Conservation (phyloP, 371 early-diverging fungal genomes). For the Cladochytrium tenue region DNA sequence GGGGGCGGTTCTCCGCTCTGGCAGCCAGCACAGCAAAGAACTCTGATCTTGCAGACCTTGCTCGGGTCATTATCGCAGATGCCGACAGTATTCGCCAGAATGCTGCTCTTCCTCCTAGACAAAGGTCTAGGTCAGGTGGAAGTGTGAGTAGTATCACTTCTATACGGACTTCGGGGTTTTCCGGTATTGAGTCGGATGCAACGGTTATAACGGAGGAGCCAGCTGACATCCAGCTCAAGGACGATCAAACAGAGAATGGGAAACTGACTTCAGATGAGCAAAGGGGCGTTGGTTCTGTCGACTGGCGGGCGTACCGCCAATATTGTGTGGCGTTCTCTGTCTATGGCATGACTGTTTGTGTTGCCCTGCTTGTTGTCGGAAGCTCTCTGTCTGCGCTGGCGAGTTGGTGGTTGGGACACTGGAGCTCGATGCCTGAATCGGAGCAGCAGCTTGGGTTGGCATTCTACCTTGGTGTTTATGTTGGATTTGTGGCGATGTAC, state of each 20-base stretch:
- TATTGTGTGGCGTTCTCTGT: conserved; percentile 14
- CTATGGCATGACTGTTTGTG: conserved; percentile 8
- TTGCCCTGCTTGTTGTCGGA: conserved; percentile 5
- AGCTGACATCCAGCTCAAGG: too few species aligned
- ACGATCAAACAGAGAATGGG: neutral
- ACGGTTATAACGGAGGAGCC: too few species aligned
- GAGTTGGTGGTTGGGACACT: conserved; percentile 22
- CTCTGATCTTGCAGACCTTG: neutral
- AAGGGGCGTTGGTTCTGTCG: conserved; percentile 12
- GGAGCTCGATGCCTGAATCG: conserved; percentile 6
- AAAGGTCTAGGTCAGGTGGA: too few species aligned
- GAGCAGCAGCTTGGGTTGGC: conserved; percentile 2
- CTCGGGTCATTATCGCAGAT: neutral
- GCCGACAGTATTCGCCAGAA: too few species aligned
- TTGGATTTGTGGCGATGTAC: conserved; percentile 4
- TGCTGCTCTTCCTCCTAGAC: too few species aligned
- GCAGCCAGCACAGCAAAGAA: neutral
- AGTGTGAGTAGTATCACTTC: too few species aligned
- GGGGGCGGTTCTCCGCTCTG: conserved; percentile 55
- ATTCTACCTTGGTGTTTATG: conserved; percentile 18
- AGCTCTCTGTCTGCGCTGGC: conserved; percentile 6
- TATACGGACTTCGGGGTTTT: too few species aligned
- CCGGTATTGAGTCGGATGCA: too few species aligned
- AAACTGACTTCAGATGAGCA: conserved; percentile 12
- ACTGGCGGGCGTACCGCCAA: conserved; percentile 15